phyloP scores from a whole-genome alignment of 495 filamentous ascomycete genomes.

The Trichoderma orchidacearum region DNA sequence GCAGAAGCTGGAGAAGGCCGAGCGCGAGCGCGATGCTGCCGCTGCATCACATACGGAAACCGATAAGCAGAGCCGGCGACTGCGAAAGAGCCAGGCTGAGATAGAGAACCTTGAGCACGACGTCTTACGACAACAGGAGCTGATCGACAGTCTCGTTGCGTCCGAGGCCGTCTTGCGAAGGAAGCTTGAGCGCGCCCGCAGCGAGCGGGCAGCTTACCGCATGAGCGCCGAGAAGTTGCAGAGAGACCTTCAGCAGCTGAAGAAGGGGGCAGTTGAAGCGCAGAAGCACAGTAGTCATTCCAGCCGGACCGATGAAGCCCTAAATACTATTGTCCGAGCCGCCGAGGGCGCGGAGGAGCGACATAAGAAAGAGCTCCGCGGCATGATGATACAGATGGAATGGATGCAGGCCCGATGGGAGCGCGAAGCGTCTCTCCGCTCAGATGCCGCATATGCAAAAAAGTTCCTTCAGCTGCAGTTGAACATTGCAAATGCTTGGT shows the following conservation, averaged over 20 bases:
- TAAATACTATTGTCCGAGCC: constrained; percentile 30
- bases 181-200: constrained; percentile 31
- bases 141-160: constrained; percentile 17
- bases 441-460: constrained; percentile 69
- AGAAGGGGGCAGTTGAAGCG: constrained; percentile 14
- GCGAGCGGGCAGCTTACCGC: constrained; percentile 28
- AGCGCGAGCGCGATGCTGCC: constrained; percentile 20
- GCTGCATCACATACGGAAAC: constrained; percentile 22
- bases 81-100: constrained; percentile 54
- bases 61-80: constrained; percentile 53
- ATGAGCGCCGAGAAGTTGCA: constrained; percentile 28
- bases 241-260: constrained; percentile 22
- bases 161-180: constrained; percentile 20
- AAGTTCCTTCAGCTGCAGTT: constrained; percentile 65
- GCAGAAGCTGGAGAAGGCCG: constrained; percentile 36
- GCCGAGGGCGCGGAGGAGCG: constrained; percentile 40
- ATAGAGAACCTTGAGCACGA: constrained; percentile 29
- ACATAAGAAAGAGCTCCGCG: constrained; percentile 70
- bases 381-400: constrained; percentile 75
- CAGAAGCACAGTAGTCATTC: background rate
- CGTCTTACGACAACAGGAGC: constrained; percentile 20
- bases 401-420: constrained; percentile 69
- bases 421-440: constrained; percentile 68
- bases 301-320: constrained; percentile 1
- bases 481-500: constrained; percentile 74